phyloP scores from a whole-genome alignment of 2,329 filamentous ascomycete species.

The Hirsutella thompsonii region DNA sequence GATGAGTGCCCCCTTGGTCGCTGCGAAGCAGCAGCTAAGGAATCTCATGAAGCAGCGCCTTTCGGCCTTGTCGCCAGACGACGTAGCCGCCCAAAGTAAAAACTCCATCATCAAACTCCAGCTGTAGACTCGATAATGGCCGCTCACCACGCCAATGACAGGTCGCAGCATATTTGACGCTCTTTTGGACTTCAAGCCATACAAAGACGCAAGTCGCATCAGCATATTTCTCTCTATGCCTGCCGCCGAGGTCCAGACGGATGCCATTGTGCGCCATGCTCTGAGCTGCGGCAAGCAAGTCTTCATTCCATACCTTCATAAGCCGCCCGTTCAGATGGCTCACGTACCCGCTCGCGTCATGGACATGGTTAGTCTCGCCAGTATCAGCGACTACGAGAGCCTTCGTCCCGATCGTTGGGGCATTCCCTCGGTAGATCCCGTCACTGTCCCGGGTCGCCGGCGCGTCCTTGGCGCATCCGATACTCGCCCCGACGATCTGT shows the following conservation, averaged over 20 bases:
- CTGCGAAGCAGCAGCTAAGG: constrained; percentile 67
- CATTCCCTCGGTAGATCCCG: constrained; percentile 69
- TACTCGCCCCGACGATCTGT: constrained; percentile 24
- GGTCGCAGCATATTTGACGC: constrained; percentile 52
- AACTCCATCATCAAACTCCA: neutral
- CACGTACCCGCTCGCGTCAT: constrained; percentile 57
- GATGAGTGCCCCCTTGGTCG: constrained; percentile 43
- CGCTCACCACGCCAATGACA: constrained; percentile 19
- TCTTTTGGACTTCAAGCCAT: constrained; percentile 58
- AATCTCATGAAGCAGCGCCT: constrained; percentile 56
- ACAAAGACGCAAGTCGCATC: constrained; percentile 59
- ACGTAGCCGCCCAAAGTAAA: constrained; percentile 59
- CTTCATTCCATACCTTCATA: constrained; percentile 83
- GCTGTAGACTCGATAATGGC: neutral
- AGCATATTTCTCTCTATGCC: constrained; percentile 94
- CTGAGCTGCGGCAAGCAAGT: constrained; percentile 68
- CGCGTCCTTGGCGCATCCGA: constrained; percentile 53
- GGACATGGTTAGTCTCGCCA: constrained; percentile 82
- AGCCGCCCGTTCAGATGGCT: constrained; percentile 30
- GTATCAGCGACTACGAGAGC: constrained; percentile 63
- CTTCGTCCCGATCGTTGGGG: constrained; percentile 78
- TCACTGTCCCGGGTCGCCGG: constrained; percentile 51
- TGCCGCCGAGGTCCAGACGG: constrained; percentile 71
- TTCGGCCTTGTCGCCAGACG: constrained; percentile 45
- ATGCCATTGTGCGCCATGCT: constrained; percentile 69